Evolutionary conservation across 495 filamentous ascomycete genomes (phyloP).

Genomic region (Durotheca rogersii): DNA sequence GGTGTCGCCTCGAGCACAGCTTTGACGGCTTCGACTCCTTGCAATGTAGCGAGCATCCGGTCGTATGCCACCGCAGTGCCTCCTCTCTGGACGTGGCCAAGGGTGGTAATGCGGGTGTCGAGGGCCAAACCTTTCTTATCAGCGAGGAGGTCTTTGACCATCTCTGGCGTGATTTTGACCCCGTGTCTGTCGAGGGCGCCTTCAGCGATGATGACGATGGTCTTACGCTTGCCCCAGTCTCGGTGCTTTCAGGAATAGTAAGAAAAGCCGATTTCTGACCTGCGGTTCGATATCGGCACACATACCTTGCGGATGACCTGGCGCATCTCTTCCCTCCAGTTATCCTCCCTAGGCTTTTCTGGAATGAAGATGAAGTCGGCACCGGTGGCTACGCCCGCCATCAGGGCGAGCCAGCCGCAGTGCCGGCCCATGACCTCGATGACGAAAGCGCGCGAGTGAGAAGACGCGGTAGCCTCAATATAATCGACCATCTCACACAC

Average conservation of each 20-base stretch:
- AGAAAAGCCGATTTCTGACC: background rate
- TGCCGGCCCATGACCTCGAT: conserved; percentile 99
- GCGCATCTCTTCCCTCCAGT: conserved; percentile 92
- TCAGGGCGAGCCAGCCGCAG: conserved; percentile 96
- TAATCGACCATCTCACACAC: conserved; percentile 95
- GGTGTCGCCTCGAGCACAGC: conserved; percentile 92
- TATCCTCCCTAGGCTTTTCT: conserved; percentile 83
- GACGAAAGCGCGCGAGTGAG: conserved; percentile 97
- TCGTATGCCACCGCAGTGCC: conserved; percentile 92
- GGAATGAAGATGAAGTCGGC: conserved; percentile 97
- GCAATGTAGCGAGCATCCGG: conserved; percentile 86
- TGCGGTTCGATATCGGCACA: background rate
- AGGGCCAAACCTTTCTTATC: conserved; percentile 67
- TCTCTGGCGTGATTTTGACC: conserved; percentile 74
- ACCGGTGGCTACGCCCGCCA: conserved; percentile 93
- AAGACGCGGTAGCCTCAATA: conserved; percentile 94
- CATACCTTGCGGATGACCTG: conserved; percentile 72
- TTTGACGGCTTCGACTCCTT: conserved; percentile 94
- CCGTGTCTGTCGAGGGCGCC: conserved; percentile 85
- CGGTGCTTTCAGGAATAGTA: conserved; percentile 64
- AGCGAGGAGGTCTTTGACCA: conserved; percentile 85
- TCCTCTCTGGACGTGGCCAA: conserved; percentile 95
- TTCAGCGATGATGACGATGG: conserved; percentile 96
- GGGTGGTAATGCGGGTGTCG: conserved; percentile 91
- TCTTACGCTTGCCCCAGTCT: conserved; percentile 87